A percentile compares a stretch with the other conserved stretches of the same genome.
phyloP scores from a whole-genome alignment of 768 basidiomycete species.

The Macrocybe gigantea region DNA sequence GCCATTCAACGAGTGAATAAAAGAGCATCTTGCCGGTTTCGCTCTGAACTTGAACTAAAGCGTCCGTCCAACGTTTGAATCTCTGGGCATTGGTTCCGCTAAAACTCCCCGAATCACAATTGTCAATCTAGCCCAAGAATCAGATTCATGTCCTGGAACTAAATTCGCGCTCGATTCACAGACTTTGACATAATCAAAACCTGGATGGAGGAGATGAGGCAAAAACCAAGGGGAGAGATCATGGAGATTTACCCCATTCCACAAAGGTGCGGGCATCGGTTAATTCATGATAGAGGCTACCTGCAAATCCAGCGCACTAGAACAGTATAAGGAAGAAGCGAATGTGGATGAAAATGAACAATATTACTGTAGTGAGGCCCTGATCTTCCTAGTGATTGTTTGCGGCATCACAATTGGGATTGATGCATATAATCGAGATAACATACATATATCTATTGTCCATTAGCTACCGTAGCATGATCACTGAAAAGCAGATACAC shows the following conservation, averaged over 20 bases:
- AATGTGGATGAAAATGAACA: too few relatives aligned
- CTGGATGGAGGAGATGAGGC: slow-evolving; percentile 1
- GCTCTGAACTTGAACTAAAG: slow-evolving; percentile 14
- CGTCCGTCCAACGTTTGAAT: slow-evolving; percentile 19
- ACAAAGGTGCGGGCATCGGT: slow-evolving; percentile 20
- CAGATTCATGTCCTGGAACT: not conserved
- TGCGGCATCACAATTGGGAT: too few relatives aligned
- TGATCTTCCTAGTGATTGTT: slow-evolving; percentile 14
- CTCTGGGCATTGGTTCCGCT: slow-evolving; percentile 15
- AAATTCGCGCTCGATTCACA: too few relatives aligned
- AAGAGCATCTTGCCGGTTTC: slow-evolving; percentile 20
- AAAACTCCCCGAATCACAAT: slow-evolving; percentile 13
- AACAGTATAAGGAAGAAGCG: not conserved
- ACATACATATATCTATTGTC: too few relatives aligned
- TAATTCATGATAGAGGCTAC: slow-evolving; percentile 19
- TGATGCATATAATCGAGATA: too few relatives aligned
- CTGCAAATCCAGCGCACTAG: slow-evolving; percentile 18
- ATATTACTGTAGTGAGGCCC: slow-evolving; percentile 15
- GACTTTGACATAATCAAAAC: slow-evolving; percentile 19
- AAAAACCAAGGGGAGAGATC: not conserved
- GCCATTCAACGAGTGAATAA: slow-evolving; percentile 21
- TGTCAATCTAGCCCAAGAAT: slow-evolving; percentile 10
- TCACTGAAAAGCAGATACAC: not conserved
- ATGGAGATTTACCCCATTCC: slow-evolving; percentile 12
- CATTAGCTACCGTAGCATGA: too few relatives aligned